Conservation (phyloP, 148 eudicot species). For the Diospyros kaki region DNA sequence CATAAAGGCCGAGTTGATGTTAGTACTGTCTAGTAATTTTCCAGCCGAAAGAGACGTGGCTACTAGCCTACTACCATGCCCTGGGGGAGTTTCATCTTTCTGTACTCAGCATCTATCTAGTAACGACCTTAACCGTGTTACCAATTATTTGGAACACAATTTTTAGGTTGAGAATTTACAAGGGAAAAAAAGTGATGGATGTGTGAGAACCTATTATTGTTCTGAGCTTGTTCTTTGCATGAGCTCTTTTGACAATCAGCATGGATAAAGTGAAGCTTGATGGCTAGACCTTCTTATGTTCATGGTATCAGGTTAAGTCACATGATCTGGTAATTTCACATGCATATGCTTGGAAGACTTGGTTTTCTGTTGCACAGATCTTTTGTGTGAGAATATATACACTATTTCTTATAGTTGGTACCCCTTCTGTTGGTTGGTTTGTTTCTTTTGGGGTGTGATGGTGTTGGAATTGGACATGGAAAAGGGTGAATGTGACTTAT, state of each 20-base stretch:
- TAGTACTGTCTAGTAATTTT: constrained; percentile 39
- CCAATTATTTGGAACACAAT: neutral
- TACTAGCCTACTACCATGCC: neutral
- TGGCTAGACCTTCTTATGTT: neutral
- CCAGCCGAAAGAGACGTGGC: neutral
- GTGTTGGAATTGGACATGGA: too few species aligned
- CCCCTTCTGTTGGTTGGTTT: too few species aligned
- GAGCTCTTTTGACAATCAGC: neutral
- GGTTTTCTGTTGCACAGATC: neutral
- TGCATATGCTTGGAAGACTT: neutral
- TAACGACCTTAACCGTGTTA: neutral
- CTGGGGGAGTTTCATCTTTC: neutral
- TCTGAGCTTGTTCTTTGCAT: neutral
- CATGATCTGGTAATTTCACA: neutral
- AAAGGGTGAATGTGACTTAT: too few species aligned
- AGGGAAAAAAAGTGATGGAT: neutral
- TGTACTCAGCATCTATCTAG: neutral
- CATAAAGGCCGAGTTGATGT: constrained; percentile 74
- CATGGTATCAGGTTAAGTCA: neutral
- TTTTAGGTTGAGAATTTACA: neutral
- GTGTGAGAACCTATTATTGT: neutral
- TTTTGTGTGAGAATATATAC: neutral
- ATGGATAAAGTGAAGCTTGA: neutral
- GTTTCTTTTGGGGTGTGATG: too few species aligned
- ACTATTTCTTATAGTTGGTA: too few species aligned